Evolutionary conservation across 1,284 basidiomycete genomes (phyloP).

Genomic region (Thecaphora thlaspeos): DNA sequence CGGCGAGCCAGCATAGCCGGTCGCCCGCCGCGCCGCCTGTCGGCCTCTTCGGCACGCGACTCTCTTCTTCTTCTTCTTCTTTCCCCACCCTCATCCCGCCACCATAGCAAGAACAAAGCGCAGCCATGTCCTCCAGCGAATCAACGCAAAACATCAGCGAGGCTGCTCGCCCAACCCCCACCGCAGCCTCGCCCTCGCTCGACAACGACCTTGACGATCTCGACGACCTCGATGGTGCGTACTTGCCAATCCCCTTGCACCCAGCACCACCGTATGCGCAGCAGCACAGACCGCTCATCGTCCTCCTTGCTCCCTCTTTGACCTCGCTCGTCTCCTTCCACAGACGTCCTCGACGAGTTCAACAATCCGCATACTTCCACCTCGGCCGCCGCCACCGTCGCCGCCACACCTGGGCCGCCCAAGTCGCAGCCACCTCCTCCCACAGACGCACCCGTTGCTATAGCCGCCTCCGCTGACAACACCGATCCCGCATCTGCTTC

Average conservation of each 20-base stretch:
- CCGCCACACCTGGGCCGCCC: constrained; percentile 51
- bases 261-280: no score
- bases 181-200: constrained; percentile 4
- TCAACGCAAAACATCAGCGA: constrained; percentile 2
- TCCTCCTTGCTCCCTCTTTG: neutral
- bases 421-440: constrained; percentile 31
- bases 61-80: neutral
- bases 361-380: constrained; percentile 32
- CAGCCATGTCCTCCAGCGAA: no score
- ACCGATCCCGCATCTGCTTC: neutral
- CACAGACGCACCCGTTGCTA: neutral
- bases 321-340: neutral
- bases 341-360: constrained; percentile 66
- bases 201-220: constrained; percentile 44
- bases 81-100: neutral
- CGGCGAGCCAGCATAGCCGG: neutral
- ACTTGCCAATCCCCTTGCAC: no score
- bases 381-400: no score
- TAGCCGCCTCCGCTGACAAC: constrained; percentile 1
- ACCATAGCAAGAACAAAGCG: constrained; percentile 2
- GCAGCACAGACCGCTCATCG: neutral
- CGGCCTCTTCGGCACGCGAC: neutral
- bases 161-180: constrained; percentile 14
- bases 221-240: constrained; percentile 54
- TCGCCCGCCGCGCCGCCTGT: constrained; percentile 5